Conservation (phyloP, 2,329 filamentous ascomycete species). For the Colletotrichum sp. region DNA sequence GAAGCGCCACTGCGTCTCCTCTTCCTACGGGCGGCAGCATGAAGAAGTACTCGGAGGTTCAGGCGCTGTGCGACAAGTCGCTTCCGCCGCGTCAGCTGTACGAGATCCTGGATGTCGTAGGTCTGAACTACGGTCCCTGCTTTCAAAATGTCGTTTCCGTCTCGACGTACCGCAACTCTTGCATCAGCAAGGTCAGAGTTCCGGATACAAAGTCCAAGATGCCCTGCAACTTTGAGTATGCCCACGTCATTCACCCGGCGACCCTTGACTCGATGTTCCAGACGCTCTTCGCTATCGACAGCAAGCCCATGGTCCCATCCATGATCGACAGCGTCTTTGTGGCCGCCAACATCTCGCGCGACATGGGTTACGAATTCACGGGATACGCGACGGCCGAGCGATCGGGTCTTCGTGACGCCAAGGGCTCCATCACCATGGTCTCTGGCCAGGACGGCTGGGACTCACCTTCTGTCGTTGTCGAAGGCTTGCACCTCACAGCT, state of each 20-base stretch:
- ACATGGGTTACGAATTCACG: slow-evolving; percentile 36
- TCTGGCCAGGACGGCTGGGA: slow-evolving; percentile 32
- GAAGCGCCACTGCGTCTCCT: background rate
- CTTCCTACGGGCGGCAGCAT: background rate
- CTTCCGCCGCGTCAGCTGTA: slow-evolving; percentile 52
- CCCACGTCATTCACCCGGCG: slow-evolving; percentile 61
- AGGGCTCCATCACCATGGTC: slow-evolving; percentile 47
- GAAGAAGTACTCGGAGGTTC: slow-evolving; percentile 26
- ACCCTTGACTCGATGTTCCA: slow-evolving; percentile 63
- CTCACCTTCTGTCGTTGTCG: slow-evolving; percentile 43
- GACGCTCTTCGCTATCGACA: slow-evolving; percentile 49
- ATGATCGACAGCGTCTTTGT: slow-evolving; percentile 50
- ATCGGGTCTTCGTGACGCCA: slow-evolving; percentile 40
- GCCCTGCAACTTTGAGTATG: slow-evolving; percentile 57
- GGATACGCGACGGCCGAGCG: slow-evolving; percentile 45
- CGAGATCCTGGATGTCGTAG: slow-evolving; percentile 52
- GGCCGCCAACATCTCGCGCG: slow-evolving; percentile 39
- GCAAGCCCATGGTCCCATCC: slow-evolving; percentile 53
- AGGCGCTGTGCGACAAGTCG: slow-evolving; percentile 31
- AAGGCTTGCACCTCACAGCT: slow-evolving; percentile 48
- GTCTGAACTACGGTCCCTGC: slow-evolving; percentile 54
- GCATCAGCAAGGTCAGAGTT: slow-evolving; percentile 42
- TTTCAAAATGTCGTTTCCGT: slow-evolving; percentile 51
- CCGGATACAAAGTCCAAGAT: slow-evolving; percentile 56
- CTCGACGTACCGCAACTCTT: slow-evolving; percentile 34